A percentile compares a stretch with the other conserved stretches of the same genome.
Conservation (phyloP, 2,329 filamentous ascomycete species). For the Rhynchosporium agropyri region DNA sequence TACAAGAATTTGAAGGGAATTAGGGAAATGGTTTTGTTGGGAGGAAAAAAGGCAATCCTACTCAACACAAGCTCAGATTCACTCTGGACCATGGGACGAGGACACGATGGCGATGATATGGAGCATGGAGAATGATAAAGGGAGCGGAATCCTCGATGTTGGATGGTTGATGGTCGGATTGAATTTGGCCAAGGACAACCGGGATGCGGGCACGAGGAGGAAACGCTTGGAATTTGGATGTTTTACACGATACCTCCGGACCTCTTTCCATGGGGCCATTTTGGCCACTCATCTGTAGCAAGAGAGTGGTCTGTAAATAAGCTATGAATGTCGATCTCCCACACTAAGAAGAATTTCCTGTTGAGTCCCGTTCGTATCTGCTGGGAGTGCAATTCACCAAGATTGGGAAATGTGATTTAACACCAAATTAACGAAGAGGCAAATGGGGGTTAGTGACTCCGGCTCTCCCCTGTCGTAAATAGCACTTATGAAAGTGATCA, state of each 20-base stretch:
- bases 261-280: not conserved
- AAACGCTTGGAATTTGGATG: not conserved
- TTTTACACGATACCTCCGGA: not conserved
- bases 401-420: too few species aligned
- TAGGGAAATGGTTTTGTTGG: not conserved
- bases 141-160: not conserved
- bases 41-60: slow-evolving; percentile 24
- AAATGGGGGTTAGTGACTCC: too few species aligned
- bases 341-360: not conserved
- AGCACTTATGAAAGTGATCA: too few species aligned
- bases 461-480: too few species aligned
- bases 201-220: not conserved
- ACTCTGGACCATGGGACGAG: not conserved
- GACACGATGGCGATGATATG: slow-evolving; percentile 13
- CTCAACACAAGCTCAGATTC: not conserved
- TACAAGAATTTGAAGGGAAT: not conserved
- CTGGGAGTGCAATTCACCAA: too few species aligned
- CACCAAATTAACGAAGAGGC: too few species aligned
- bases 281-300: slow-evolving; percentile 11
- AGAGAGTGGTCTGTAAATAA: slow-evolving; percentile 6
- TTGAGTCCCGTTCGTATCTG: not conserved
- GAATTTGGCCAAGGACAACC: not conserved
- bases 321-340: slow-evolving; percentile 12
- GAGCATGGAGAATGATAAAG: not conserved
- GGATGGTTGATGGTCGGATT: not conserved